These are phyloP conservation scores for Jamesozyma piceae DNA, from an alignment of 805 yeast genomes.

Conservation along the genomic window DNA sequence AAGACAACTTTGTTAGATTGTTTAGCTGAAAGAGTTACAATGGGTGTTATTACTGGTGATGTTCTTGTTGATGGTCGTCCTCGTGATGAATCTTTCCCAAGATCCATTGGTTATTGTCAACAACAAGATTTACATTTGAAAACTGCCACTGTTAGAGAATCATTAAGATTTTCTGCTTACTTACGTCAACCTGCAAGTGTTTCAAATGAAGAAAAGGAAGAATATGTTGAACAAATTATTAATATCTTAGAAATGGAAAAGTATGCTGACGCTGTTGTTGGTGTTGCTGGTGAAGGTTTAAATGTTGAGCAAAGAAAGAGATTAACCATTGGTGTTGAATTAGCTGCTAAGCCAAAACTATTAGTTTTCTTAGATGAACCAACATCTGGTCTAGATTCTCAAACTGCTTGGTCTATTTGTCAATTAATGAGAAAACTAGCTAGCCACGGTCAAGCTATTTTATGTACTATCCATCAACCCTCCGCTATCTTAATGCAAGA, in stretches of 20 bases:
- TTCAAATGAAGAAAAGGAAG: too few relatives aligned
- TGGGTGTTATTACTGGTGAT: slow-evolving; percentile 64
- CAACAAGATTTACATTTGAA: too few relatives aligned
- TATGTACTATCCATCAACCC: slow-evolving; percentile 67
- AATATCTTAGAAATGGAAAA: slow-evolving; percentile 52
- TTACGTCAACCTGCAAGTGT: too few relatives aligned
- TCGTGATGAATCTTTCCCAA: slow-evolving; percentile 49
- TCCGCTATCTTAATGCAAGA: slow-evolving; percentile 69
- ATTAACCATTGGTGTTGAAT: slow-evolving; percentile 53
- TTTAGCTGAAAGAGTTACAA: too few relatives aligned
- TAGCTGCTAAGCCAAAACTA: slow-evolving; percentile 52
- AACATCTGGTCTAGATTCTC: slow-evolving; percentile 51
- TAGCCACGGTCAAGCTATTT: slow-evolving; percentile 55
- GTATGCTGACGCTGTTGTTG: too few relatives aligned
- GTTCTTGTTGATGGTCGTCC: slow-evolving; percentile 55
- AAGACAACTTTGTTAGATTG: too few relatives aligned
- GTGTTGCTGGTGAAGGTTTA: too few relatives aligned
- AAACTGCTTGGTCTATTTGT: slow-evolving; percentile 52
- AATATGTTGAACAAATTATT: slow-evolving; percentile 56
- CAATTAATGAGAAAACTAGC: slow-evolving; percentile 49
- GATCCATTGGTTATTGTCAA: too few relatives aligned
- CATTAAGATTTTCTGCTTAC: slow-evolving; percentile 55
- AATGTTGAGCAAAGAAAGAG: slow-evolving; percentile 52
- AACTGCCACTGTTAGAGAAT: slow-evolving; percentile 63
- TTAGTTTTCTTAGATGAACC: slow-evolving; percentile 45